A percentile compares a stretch with the other conserved stretches of the same genome.
Evolutionary conservation across 345 rosid species (phyloP).

Genomic region (Corymbia maculata): DNA sequence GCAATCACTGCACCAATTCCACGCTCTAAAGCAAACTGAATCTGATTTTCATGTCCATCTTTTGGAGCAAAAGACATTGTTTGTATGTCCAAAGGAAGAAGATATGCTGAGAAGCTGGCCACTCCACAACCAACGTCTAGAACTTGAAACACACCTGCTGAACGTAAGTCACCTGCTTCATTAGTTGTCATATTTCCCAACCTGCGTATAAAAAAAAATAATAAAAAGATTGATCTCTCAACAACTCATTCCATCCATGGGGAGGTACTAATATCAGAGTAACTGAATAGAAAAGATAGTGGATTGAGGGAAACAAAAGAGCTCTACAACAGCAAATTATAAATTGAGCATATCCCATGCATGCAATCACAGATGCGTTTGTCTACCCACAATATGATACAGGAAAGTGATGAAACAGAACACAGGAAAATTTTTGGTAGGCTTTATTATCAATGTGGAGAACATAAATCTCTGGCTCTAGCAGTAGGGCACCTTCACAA

Average conservation of each 20-base stretch:
- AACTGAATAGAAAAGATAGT: not conserved
- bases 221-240: not conserved
- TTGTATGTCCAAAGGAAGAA: constrained; percentile 69
- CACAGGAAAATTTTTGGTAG: not conserved
- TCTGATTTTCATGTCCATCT: constrained; percentile 94
- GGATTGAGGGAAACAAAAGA: not conserved
- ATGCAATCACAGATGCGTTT: not conserved
- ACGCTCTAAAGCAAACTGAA: constrained; percentile 94
- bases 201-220: constrained; percentile 19
- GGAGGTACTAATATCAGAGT: not conserved
- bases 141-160: constrained; percentile 82
- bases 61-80: constrained; percentile 97
- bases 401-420: not conserved
- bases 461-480: not conserved
- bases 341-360: not conserved
- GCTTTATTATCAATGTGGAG: not conserved
- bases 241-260: not conserved
- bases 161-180: constrained; percentile 70
- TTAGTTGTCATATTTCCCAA: constrained; percentile 72
- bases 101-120: constrained; percentile 94
- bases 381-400: not conserved
- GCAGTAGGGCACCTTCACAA: not conserved
- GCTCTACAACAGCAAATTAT: not conserved
- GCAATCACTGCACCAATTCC: constrained; percentile 88
- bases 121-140: constrained; percentile 98